Percentiles rank a stretch among this genome's conserved stretches.
phyloP scores from a whole-genome alignment of 1,284 basidiomycete genomes.

The Malassezia yamatoensis region DNA sequence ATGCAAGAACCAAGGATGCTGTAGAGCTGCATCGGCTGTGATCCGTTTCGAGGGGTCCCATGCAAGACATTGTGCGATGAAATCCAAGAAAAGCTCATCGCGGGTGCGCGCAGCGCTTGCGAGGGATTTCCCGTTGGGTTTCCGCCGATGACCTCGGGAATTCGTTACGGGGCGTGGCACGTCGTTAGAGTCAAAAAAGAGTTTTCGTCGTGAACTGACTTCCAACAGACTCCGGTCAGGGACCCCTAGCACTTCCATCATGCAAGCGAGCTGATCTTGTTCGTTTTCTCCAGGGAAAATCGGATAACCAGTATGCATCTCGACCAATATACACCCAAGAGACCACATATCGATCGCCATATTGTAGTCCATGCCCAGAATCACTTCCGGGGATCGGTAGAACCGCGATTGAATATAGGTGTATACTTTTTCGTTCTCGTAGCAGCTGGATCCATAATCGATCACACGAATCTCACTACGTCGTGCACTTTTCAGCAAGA shows the following conservation, averaged over 20 bases:
- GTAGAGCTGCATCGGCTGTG: slow-evolving; percentile 75
- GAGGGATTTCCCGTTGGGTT: slow-evolving; percentile 81
- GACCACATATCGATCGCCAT: slow-evolving; percentile 90
- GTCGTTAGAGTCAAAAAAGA: slow-evolving; percentile 94
- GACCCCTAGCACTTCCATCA: slow-evolving; percentile 95
- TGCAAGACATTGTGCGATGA: slow-evolving; percentile 84
- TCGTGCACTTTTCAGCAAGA: slow-evolving; percentile 60
- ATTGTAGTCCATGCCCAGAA: slow-evolving; percentile 46
- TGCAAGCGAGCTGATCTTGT: slow-evolving; percentile 94
- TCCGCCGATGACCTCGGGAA: slow-evolving; percentile 82
- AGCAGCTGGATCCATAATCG: slow-evolving; percentile 96
- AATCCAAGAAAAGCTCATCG: slow-evolving; percentile 60
- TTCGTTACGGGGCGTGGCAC: slow-evolving; percentile 86
- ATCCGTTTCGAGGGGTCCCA: slow-evolving; percentile 96
- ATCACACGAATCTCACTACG: slow-evolving; percentile 98
- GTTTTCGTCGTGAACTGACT: slow-evolving; percentile 78
- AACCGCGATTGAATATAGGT: slow-evolving; percentile 99
- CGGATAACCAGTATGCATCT: slow-evolving; percentile 96
- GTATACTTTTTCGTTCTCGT: slow-evolving; percentile 96
- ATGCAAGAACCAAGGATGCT: slow-evolving; percentile 42
- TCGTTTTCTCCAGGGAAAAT: slow-evolving; percentile 96
- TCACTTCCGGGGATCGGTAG: slow-evolving; percentile 79
- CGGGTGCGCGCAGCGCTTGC: slow-evolving; percentile 76
- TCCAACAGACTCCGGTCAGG: slow-evolving; percentile 93
- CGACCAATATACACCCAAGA: slow-evolving; percentile 91